Percentiles rank a stretch among this genome's conserved stretches.
Evolutionary conservation across 2,329 filamentous ascomycete genomes (phyloP).

Genomic region (Stachybotrys echinatus): DNA sequence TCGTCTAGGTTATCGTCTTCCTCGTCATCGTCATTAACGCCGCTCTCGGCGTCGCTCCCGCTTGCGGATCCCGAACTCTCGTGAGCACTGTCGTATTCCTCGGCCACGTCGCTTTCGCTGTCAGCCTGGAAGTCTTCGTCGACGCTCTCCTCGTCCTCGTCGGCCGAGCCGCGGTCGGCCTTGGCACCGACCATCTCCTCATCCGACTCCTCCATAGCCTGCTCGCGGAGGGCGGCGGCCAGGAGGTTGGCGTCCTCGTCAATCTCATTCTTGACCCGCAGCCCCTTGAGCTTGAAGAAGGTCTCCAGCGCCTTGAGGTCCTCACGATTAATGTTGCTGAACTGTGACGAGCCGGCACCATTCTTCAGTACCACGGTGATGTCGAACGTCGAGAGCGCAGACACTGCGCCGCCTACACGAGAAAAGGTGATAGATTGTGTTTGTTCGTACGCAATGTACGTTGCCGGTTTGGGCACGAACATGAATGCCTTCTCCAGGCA

Average conservation of each 20-base stretch:
- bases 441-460: slow-evolving; percentile 94
- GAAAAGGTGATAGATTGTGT: slow-evolving; percentile 91
- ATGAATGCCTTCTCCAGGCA: slow-evolving; percentile 98
- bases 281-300: slow-evolving; percentile 93
- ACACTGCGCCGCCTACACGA: slow-evolving; percentile 88
- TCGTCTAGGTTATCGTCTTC: slow-evolving; percentile 37
- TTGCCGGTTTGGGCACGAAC: slow-evolving; percentile 97
- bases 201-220: slow-evolving; percentile 78
- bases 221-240: slow-evolving; percentile 76
- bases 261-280: slow-evolving; percentile 98
- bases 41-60: slow-evolving; percentile 48
- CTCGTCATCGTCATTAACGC: slow-evolving; percentile 39
- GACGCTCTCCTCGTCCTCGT: slow-evolving; percentile 91
- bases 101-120: slow-evolving; percentile 89
- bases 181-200: slow-evolving; percentile 68
- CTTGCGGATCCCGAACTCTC: slow-evolving; percentile 75
- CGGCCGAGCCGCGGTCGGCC: slow-evolving; percentile 81
- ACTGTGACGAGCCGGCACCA: slow-evolving; percentile 84
- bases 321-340: slow-evolving; percentile 98
- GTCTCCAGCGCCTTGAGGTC: slow-evolving; percentile 94
- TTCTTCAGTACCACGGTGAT: slow-evolving; percentile 90
- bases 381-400: slow-evolving; percentile 92
- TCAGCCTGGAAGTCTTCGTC: slow-evolving; percentile 95
- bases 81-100: slow-evolving; percentile 90
- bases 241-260: slow-evolving; percentile 82